Conservation (phyloP, 164 flowering plant genomes). For the Stephania japonica region DNA sequence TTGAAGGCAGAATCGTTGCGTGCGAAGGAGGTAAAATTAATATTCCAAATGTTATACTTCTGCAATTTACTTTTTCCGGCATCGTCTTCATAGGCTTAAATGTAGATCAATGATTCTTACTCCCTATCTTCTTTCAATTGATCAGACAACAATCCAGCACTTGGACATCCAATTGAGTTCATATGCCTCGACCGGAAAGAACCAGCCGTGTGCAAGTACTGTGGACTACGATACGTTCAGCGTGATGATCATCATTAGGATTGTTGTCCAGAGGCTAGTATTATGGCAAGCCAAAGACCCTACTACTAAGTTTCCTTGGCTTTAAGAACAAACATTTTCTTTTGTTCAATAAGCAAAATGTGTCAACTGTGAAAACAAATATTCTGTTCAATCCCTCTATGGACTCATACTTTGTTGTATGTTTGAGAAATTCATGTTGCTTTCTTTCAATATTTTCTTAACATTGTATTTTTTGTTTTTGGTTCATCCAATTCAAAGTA, state of each 20-base stretch:
- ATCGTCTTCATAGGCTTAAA: background rate
- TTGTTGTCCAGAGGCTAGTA: background rate
- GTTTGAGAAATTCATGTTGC: no score
- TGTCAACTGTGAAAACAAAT: background rate
- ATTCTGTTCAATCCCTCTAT: background rate
- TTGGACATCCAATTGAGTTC: slow-evolving; percentile 96
- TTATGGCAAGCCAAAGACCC: background rate
- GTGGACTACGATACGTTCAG: slow-evolving; percentile 91
- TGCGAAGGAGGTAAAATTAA: slow-evolving; percentile 86
- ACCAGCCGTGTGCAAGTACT: slow-evolving; percentile 95
- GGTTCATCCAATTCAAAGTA: no score
- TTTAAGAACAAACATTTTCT: background rate
- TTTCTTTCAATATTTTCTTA: no score
- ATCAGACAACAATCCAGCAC: slow-evolving; percentile 77
- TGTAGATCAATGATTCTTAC: background rate
- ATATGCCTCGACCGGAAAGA: slow-evolving; percentile 78
- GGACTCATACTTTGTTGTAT: no score
- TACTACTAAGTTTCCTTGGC: background rate
- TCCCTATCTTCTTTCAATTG: slow-evolving; percentile 5
- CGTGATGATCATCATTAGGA: slow-evolving; percentile 51
- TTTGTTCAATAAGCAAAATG: background rate
- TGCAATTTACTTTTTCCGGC: background rate
- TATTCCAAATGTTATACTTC: background rate
- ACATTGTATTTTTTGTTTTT: no score
- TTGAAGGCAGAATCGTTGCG: slow-evolving; percentile 83